phyloP scores from a whole-genome alignment of 306 rosid genomes.

The Dryas octopetala region DNA sequence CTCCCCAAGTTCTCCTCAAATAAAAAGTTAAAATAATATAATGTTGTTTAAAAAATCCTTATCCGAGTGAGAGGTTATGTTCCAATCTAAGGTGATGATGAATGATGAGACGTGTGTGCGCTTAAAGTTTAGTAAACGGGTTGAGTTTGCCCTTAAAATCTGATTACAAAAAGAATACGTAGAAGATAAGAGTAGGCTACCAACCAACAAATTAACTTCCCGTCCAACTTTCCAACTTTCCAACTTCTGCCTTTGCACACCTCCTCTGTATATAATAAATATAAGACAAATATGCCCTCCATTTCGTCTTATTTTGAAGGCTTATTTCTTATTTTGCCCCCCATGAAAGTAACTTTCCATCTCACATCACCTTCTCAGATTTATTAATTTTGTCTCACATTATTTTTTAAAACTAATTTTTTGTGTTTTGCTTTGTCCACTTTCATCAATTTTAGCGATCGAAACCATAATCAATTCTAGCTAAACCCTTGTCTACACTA shows the following conservation, averaged over 20 bases:
- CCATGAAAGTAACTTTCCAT: background rate
- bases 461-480: no score
- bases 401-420: no score
- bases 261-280: background rate
- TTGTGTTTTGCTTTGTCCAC: no score
- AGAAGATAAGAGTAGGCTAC: conserved; percentile 62
- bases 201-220: conserved; percentile 54
- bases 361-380: no score
- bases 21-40: no score
- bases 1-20: no score
- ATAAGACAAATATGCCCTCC: conserved; percentile 3
- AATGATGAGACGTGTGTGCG: background rate
- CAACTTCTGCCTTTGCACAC: conserved; percentile 28
- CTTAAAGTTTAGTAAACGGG: conserved; percentile 4
- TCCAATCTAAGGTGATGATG: background rate
- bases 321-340: no score
- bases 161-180: conserved; percentile 24
- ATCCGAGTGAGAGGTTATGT: background rate
- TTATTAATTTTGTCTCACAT: no score
- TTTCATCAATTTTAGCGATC: no score
- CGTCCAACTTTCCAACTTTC: conserved; percentile 52
- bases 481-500: no score
- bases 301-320: background rate
- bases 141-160: conserved; percentile 17
- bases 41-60: no score